Evolutionary conservation across 2,329 filamentous ascomycete species (phyloP), one percentile per base, ranked within the genome.

Genomic region (Penicillium oxalicum): DNA sequence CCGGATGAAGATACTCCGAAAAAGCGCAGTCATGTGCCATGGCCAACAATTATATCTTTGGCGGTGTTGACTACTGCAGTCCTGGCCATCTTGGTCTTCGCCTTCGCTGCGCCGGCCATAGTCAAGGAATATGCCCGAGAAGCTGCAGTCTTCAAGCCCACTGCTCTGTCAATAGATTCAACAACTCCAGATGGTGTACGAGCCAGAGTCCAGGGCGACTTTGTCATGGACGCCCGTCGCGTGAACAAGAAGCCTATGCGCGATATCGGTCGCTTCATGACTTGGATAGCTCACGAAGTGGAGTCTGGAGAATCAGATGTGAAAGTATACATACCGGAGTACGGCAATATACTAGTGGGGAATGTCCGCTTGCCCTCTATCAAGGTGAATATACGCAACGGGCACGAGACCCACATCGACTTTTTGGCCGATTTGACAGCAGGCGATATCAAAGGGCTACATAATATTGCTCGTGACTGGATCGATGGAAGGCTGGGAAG

Each of bases 121-220:
- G 81, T 95, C 9, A 83, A 95, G 69, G 80, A 88, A 64, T 98
- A 98, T 69, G 88, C 87, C 42, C 86, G 91, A 69, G 78, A 91
- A 67, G 88, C 91, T 3, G 78, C 85, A 25, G 82, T 91, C 13
- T 80, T 98, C 56, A 82, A 91, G 63, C 88, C 93, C 2, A 90
- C 86, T 5, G 87, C 84, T 57, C 71, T 98, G 18, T 89, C 90
- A 1, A 83, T 98, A 51, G 87, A 93, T 61, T 88, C 86, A 2
- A 86, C 96, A 56, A 96, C 89, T 0, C 64, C 81, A 6, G 78
- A 84, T 50, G 91, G 93, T 9, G 80, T 96, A 7, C 81, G 79
- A 52, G 86, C 88, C 29, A 83, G 89, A 54, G 77, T 98, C 40
- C 85, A 91, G 61, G 91, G 87, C 18, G 85, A 87, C 47, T 88